A percentile compares a stretch with the other conserved stretches of the same genome.
Conservation (phyloP, 805 yeast genomes). For the Candida palmyrensis region DNA sequence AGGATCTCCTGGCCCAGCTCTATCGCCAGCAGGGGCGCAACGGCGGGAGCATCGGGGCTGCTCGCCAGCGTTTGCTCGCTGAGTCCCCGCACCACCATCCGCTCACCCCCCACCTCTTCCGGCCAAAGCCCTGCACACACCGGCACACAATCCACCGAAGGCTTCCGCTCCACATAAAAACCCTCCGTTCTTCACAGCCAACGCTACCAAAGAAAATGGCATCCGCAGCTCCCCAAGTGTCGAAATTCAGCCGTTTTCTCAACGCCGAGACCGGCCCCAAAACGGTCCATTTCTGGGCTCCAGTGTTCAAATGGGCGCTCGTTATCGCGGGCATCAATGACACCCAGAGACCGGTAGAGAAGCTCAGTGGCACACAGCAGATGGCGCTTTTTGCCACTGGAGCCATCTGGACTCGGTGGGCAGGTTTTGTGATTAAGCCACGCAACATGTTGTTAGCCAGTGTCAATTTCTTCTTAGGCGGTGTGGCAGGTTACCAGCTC, state of each 20-base stretch:
- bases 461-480: slow-evolving; percentile 88
- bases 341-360: slow-evolving; percentile 85
- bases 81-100: background rate
- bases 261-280: slow-evolving; percentile 91
- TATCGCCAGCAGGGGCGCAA: no score
- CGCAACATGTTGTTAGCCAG: slow-evolving; percentile 83
- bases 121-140: background rate
- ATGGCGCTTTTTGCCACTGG: slow-evolving; percentile 87
- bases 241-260: slow-evolving; percentile 65
- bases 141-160: no score
- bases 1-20: no score
- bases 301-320: slow-evolving; percentile 68
- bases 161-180: no score
- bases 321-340: slow-evolving; percentile 91
- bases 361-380: slow-evolving; percentile 85
- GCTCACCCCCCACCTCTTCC: background rate
- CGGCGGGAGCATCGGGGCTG: no score
- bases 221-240: slow-evolving; percentile 28
- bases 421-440: slow-evolving; percentile 81
- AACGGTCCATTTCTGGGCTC: slow-evolving; percentile 96
- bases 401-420: slow-evolving; percentile 97
- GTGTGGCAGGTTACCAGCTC: slow-evolving; percentile 85
- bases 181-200: no score
- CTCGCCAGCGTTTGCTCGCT: no score
- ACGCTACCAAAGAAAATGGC: slow-evolving; percentile 15